Evolutionary conservation across 106 monocot genomes (phyloP).

Genomic region (Phalaenopsis equestris): DNA sequence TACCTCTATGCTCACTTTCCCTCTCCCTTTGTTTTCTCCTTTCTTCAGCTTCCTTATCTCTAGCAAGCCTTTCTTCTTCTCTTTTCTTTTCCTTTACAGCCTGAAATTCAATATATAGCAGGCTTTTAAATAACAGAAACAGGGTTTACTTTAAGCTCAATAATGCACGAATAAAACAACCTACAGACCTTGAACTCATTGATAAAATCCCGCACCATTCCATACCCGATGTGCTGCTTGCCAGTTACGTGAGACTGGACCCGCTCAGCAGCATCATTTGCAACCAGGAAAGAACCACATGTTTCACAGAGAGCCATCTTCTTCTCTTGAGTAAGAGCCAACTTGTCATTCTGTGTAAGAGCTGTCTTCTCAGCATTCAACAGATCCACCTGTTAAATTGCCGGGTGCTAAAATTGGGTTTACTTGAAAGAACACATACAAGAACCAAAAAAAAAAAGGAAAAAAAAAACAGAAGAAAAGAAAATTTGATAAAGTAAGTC

Average conservation of each 20-base stretch:
- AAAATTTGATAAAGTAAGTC: neutral
- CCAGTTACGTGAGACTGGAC: constrained; percentile 94
- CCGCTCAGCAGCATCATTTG: constrained; percentile 96
- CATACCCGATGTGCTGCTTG: constrained; percentile 96
- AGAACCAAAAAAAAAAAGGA: too few relatives aligned
- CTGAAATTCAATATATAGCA: constrained; percentile 24
- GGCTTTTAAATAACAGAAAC: neutral
- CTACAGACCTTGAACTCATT: constrained; percentile 68
- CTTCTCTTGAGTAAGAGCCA: constrained; percentile 86
- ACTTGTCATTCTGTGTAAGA: constrained; percentile 63
- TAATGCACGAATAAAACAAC: neutral
- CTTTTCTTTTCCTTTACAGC: constrained; percentile 66
- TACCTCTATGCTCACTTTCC: constrained; percentile 37
- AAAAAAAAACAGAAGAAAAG: neutral
- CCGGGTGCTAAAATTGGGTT: neutral
- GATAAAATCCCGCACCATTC: constrained; percentile 93
- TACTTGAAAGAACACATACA: neutral
- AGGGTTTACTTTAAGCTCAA: neutral
- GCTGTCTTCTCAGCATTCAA: constrained; percentile 81
- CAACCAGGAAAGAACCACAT: constrained; percentile 92
- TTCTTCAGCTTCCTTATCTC: constrained; percentile 76
- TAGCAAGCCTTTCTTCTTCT: constrained; percentile 60
- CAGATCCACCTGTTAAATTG: constrained; percentile 59
- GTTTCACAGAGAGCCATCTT: constrained; percentile 99
- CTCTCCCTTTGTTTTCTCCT: constrained; percentile 49